Evolutionary conservation across 768 basidiomycete genomes (phyloP), one percentile per base, ranked within the genome.

Genomic region (Sarcodon aspratus): DNA sequence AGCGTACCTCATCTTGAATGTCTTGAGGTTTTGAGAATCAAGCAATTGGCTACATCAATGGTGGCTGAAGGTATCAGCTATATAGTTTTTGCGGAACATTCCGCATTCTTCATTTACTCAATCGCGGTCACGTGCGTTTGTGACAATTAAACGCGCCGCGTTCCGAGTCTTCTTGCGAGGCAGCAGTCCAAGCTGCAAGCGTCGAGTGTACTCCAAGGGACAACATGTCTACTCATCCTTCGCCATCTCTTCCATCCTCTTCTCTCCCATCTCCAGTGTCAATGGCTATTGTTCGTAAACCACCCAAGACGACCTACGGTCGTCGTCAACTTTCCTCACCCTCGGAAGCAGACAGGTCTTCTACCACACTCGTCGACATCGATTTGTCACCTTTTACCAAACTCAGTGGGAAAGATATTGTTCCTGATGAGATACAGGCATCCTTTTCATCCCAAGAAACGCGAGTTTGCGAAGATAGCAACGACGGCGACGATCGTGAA

Each of bases 1-100:
- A 33, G 64, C 73, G 49, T 56, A 68, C 67, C 67, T 68, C 67
- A 68, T 68, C 55, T 59, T 61, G 57, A 56, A 44, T 57, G 52
- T 59, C 58, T 61, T 61, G 57, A 61, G 54, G 55, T 48, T 57
- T 52, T 49, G 49, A 47, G 53, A 38, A 27, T 42, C 40, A 11
- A 42, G 21, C 21, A 27, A 42, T 42, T 42, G 40, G 13, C 27
- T 42, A 9, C 40, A 27, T 13, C 40, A 17, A 27, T 5, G 13
- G 40, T 17, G 40, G 48, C 48, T 15, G 21, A 15, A 46, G 9
- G 18, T 21, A 32, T 9, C 33, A 9, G 45, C 45, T 46, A 15
- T 46, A 46, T 32, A 46, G 45, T 46, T 46, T 10, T 46, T 37
- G 33, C 21, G 33, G 12, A 33, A 18, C 31, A 2, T 27, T 35